These are phyloP conservation scores for Rhizophora apiculata DNA, from an alignment of 345 rosid species.

Conservation along the genomic window DNA sequence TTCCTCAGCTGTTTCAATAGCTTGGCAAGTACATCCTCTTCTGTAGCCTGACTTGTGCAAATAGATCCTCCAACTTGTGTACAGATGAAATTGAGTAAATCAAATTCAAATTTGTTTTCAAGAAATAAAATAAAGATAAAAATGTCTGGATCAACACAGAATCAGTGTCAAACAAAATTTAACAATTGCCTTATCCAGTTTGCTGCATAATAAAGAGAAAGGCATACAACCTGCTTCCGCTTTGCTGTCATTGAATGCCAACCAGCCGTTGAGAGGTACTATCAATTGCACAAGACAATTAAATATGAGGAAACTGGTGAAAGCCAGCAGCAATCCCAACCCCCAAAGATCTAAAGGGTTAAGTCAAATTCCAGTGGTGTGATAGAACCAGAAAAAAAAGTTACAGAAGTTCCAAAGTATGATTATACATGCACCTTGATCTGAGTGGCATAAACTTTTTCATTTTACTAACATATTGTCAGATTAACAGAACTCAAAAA, in stretches of 20 bases:
- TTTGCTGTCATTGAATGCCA: slow-evolving; percentile 58
- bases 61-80: slow-evolving; percentile 53
- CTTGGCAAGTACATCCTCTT: slow-evolving; percentile 49
- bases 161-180: slow-evolving; percentile 20
- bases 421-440: too few relatives aligned
- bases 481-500: too few relatives aligned
- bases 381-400: background rate
- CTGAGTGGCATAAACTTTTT: too few relatives aligned
- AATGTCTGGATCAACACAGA: slow-evolving; percentile 2
- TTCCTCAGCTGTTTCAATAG: slow-evolving; percentile 65
- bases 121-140: slow-evolving; percentile 1
- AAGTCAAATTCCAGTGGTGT: background rate
- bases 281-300: slow-evolving; percentile 29
- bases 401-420: background rate
- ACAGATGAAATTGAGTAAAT: slow-evolving; percentile 61
- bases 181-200: slow-evolving; percentile 86
- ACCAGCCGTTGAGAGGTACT: slow-evolving; percentile 54
- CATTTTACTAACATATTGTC: too few relatives aligned
- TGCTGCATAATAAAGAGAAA: slow-evolving; percentile 66
- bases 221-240: slow-evolving; percentile 58
- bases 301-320: slow-evolving; percentile 26
- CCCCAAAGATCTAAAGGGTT: background rate
- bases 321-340: background rate
- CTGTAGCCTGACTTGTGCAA: slow-evolving; percentile 28
- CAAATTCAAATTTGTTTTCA: slow-evolving; percentile 12